Percentiles rank a stretch among this genome's conserved stretches.
Conservation (phyloP, 1,139 yeast species). For the Diutina ranongensis region DNA sequence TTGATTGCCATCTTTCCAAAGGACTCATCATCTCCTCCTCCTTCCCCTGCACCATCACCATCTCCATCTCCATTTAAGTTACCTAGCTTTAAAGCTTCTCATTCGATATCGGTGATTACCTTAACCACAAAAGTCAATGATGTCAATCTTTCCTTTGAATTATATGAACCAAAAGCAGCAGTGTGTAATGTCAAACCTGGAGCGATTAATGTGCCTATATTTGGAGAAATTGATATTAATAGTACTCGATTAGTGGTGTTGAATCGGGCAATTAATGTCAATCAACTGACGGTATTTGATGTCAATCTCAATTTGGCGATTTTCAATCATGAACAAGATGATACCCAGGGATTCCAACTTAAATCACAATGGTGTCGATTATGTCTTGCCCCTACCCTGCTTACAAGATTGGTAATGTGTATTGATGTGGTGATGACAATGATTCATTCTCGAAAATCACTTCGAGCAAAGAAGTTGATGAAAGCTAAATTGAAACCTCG, state of each 20-base stretch:
- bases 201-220: constrained; percentile 10
- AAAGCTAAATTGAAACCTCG: too few relatives aligned
- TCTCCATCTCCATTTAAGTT: too few relatives aligned
- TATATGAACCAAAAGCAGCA: not conserved
- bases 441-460: not conserved
- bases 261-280: constrained; percentile 26
- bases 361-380: constrained; percentile 48
- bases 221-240: constrained; percentile 31
- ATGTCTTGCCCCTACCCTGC: constrained; percentile 41
- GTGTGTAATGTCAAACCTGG: not conserved
- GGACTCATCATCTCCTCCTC: not conserved
- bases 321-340: constrained; percentile 11
- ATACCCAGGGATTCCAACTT: constrained; percentile 38
- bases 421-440: constrained; percentile 6
- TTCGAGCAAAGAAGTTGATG: not conserved
- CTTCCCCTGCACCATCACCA: too few relatives aligned
- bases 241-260: constrained; percentile 27
- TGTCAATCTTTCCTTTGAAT: not conserved
- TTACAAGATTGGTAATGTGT: constrained; percentile 21
- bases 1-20: too few relatives aligned
- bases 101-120: not conserved
- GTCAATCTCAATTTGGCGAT: constrained; percentile 27
- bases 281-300: constrained; percentile 37
- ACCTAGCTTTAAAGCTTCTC: not conserved
- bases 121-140: not conserved